Evolutionary conservation across 2,329 filamentous ascomycete genomes (phyloP).

Genomic region (Aspergillus sergii): DNA sequence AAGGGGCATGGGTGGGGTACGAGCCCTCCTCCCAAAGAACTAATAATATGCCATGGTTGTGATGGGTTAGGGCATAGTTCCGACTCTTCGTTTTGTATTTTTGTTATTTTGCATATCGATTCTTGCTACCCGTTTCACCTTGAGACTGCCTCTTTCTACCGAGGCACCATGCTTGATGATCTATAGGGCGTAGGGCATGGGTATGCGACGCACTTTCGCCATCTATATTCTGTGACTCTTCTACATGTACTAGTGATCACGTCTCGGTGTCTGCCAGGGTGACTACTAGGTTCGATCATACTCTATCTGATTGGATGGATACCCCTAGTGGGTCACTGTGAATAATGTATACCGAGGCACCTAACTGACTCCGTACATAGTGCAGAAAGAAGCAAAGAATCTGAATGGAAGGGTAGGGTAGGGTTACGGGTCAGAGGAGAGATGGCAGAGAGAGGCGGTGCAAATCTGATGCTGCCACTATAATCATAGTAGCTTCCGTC

Average conservation of each 20-base stretch:
- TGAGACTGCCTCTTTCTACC: not conserved
- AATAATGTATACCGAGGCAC: not conserved
- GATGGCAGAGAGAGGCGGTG: not conserved
- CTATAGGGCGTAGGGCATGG: not conserved
- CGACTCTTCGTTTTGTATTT: not conserved
- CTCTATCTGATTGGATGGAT: not conserved
- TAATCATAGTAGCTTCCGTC: not conserved
- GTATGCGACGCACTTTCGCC: not conserved
- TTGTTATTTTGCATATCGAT: not conserved
- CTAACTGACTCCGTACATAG: not conserved
- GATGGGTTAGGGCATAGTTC: slow-evolving; percentile 8
- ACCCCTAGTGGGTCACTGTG: not conserved
- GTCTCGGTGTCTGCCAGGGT: not conserved
- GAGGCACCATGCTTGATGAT: not conserved
- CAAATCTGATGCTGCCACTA: not conserved
- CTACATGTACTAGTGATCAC: not conserved
- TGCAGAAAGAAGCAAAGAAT: not conserved
- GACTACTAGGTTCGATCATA: not conserved
- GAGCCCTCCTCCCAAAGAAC: slow-evolving; percentile 2
- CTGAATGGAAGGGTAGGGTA: not conserved
- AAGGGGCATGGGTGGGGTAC: slow-evolving; percentile 12
- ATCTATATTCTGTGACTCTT: not conserved
- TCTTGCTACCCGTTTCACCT: not conserved
- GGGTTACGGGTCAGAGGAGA: not conserved
- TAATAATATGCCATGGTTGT: slow-evolving; percentile 18